Conservation (phyloP, 805 yeast genomes). For the Starmerella vitae region DNA sequence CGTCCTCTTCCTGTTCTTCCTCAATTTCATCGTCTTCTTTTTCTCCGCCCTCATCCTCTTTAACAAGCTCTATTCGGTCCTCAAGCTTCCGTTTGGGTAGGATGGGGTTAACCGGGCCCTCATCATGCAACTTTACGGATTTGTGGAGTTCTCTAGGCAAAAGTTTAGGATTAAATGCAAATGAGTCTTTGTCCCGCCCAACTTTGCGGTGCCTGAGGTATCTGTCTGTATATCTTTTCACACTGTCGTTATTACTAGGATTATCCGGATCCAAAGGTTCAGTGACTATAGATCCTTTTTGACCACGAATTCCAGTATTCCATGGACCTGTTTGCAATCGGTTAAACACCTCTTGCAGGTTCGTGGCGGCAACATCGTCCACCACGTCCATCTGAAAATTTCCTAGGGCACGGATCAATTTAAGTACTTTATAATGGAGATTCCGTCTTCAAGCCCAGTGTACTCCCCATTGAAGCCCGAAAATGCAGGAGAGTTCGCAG, state of each 20-base stretch:
- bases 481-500: neutral
- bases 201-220: slow-evolving; percentile 58
- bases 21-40: slow-evolving; percentile 33
- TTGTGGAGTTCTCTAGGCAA: slow-evolving; percentile 67
- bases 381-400: slow-evolving; percentile 4
- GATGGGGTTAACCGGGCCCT: neutral
- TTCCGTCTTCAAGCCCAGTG: slow-evolving; percentile 24
- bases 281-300: slow-evolving; percentile 15
- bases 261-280: slow-evolving; percentile 13
- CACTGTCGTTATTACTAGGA: slow-evolving; percentile 39
- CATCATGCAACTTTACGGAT: slow-evolving; percentile 43
- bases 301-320: slow-evolving; percentile 17
- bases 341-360: slow-evolving; percentile 10
- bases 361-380: slow-evolving; percentile 12
- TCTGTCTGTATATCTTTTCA: slow-evolving; percentile 69
- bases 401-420: too few relatives aligned
- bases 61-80: slow-evolving; percentile 21
- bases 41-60: slow-evolving; percentile 31
- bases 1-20: slow-evolving; percentile 44
- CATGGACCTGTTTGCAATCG: slow-evolving; percentile 19
- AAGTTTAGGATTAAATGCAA: slow-evolving; percentile 55
- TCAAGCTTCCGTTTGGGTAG: neutral
- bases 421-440: slow-evolving; percentile 11
- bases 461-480: slow-evolving; percentile 20
- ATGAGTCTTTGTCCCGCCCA: slow-evolving; percentile 61